These are phyloP conservation scores for Brasenia schreberi DNA, from an alignment of 164 flowering plant genomes.

Conservation along the genomic window DNA sequence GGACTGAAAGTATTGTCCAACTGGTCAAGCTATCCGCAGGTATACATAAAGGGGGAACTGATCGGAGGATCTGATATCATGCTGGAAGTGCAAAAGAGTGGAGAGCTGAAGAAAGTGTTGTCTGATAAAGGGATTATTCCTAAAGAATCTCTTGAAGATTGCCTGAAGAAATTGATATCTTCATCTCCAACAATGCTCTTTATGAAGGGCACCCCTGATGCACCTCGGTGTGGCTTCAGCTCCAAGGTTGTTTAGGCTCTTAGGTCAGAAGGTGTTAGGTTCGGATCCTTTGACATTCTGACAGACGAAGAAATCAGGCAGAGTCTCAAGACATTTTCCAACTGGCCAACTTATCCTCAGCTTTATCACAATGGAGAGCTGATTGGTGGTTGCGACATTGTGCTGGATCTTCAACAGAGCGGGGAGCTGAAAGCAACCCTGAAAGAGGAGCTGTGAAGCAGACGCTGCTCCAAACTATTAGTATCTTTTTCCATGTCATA, in stretches of 20 bases:
- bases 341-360: slow-evolving; percentile 97
- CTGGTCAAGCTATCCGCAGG: slow-evolving; percentile 96
- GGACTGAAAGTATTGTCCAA: slow-evolving; percentile 86
- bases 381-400: slow-evolving; percentile 87
- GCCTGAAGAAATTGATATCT: slow-evolving; percentile 36
- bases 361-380: slow-evolving; percentile 87
- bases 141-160: slow-evolving; percentile 48
- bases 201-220: slow-evolving; percentile 93
- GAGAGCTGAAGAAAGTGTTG: slow-evolving; percentile 55
- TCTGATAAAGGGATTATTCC: slow-evolving; percentile 46
- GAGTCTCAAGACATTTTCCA: slow-evolving; percentile 69
- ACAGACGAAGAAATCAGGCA: slow-evolving; percentile 77
- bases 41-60: slow-evolving; percentile 74
- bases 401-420: slow-evolving; percentile 49
- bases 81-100: slow-evolving; percentile 92
- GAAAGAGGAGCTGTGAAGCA: slow-evolving; percentile 29
- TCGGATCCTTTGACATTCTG: slow-evolving; percentile 76
- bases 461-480: too few relatives aligned
- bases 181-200: slow-evolving; percentile 77
- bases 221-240: slow-evolving; percentile 87
- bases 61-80: slow-evolving; percentile 93
- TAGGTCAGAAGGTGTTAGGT: slow-evolving; percentile 50
- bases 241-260: slow-evolving; percentile 79
- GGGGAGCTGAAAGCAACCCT: slow-evolving; percentile 79
- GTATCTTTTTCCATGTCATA: too few relatives aligned